Evolutionary conservation across 2,329 filamentous ascomycete species (phyloP).

Genomic region (Cadophora sp.): DNA sequence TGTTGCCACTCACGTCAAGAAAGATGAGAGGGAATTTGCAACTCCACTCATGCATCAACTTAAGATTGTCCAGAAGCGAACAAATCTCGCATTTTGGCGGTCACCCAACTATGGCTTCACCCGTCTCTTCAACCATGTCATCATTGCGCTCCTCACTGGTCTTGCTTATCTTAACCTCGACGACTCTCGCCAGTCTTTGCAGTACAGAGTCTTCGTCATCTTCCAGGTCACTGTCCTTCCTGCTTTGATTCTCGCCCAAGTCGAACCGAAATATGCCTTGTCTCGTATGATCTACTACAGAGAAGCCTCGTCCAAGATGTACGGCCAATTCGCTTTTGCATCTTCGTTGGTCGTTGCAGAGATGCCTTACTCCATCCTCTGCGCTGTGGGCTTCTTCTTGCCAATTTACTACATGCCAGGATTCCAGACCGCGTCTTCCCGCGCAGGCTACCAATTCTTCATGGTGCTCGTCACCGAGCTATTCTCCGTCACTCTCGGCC

Average conservation of each 20-base stretch:
- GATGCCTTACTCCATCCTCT: slow-evolving; percentile 82
- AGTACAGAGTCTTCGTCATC: slow-evolving; percentile 87
- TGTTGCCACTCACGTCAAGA: slow-evolving; percentile 46
- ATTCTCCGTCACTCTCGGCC: slow-evolving; percentile 82
- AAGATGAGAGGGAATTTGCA: slow-evolving; percentile 76
- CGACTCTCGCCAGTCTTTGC: slow-evolving; percentile 75
- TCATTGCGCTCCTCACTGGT: slow-evolving; percentile 79
- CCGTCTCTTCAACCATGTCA: slow-evolving; percentile 82
- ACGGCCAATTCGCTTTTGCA: slow-evolving; percentile 80
- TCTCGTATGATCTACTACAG: slow-evolving; percentile 85
- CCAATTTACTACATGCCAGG: slow-evolving; percentile 87
- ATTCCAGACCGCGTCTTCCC: slow-evolving; percentile 65
- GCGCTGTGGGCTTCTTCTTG: slow-evolving; percentile 81
- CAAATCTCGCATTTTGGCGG: slow-evolving; percentile 82
- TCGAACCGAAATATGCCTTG: slow-evolving; percentile 84
- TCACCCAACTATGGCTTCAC: slow-evolving; percentile 91
- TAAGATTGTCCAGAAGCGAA: slow-evolving; percentile 74
- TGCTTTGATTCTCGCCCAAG: slow-evolving; percentile 81
- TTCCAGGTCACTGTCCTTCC: slow-evolving; percentile 90
- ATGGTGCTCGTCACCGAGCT: slow-evolving; percentile 84
- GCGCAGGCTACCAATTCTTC: slow-evolving; percentile 87
- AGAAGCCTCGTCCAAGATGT: slow-evolving; percentile 86
- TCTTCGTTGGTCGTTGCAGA: slow-evolving; percentile 82
- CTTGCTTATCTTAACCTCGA: slow-evolving; percentile 81
- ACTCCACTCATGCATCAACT: slow-evolving; percentile 82